Base-by-base conservation (phyloP, 768 basidiomycete species). In the Coprinellus aureogranulatus region DNA sequence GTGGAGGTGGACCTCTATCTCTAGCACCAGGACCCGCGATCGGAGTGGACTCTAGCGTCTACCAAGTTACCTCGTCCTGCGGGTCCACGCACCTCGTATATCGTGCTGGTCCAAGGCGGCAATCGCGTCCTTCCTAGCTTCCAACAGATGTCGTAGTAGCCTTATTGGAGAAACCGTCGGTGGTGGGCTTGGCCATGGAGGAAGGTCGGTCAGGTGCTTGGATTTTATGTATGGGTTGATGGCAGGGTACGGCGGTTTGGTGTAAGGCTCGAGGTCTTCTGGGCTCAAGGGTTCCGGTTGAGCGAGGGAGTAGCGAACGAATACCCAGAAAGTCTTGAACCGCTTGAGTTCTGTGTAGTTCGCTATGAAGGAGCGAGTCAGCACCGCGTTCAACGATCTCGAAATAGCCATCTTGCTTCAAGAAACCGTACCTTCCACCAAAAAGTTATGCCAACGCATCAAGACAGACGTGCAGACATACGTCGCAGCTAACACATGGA, bases 381-480 rank as follows among this genome's bases (percentile, higher is more conserved):
- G n/a, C n/a, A n/a, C n/a, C n/a, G n/a, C n/a, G n/a, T n/a, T 57
- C 20, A 59, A 30, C 53, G 20, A 46, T 42, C 27, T 30, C 41
- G 46, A 8, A 39, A 44, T 40, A 42, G 27, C 48, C 5, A 25
- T 18, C 10, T 9, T 9, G 9, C 37, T 39, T 18, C 10, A 14
- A 42, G 30, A 4, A 45, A 16, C 40, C 67, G 67, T 60, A 71
- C 70, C 58, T 61, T 63, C 61, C 14, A 62, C 70, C 41, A 83
- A 69, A 27, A 69, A 52, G 37, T 72, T 74, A 61, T 84, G 81
- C 79, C 80, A 83, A 48, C 70, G 72, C 18, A 75, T 68, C 9
- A 82, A 64, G 18, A 76, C 42, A 60, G 69, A 71, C 5, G 74
- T 66, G 10, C 71, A 67, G 10, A 62, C 57, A 51, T 72, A 76